Percentiles rank a stretch among this genome's conserved stretches.
These are phyloP conservation scores for Fallopia convolvulus DNA, from an alignment of 148 eudicot species.

Conservation along the genomic window DNA sequence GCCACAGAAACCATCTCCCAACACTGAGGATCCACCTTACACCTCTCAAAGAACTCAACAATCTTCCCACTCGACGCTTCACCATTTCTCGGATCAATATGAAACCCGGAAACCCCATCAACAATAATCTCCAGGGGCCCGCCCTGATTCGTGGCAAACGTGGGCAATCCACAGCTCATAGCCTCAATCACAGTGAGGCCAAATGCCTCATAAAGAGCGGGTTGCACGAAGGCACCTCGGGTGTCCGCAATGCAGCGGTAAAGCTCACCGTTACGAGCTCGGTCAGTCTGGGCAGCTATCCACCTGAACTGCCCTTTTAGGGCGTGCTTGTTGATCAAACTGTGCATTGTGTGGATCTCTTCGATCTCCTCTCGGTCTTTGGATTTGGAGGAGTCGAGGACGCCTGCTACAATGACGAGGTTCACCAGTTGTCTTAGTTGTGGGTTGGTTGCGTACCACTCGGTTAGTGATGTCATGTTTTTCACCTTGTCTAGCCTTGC, in stretches of 20 bases:
- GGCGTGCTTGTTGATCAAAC: constrained; percentile 36
- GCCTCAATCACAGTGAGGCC: constrained; percentile 68
- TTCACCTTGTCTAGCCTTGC: constrained; percentile 68
- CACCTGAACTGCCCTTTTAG: constrained; percentile 64
- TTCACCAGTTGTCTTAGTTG: constrained; percentile 40
- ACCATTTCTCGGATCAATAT: constrained; percentile 43
- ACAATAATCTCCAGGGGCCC: constrained; percentile 65
- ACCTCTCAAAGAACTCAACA: constrained; percentile 52
- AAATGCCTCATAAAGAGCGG: constrained; percentile 64
- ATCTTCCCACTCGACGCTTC: constrained; percentile 48
- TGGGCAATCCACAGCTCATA: constrained; percentile 63
- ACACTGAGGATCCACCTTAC: constrained; percentile 33
- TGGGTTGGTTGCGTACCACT: constrained; percentile 52
- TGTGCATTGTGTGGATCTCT: constrained; percentile 53
- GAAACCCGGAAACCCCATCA: constrained; percentile 53
- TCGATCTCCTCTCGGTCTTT: constrained; percentile 62
- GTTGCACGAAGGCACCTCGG: constrained; percentile 64
- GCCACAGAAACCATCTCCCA: constrained; percentile 42
- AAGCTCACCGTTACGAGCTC: constrained; percentile 47
- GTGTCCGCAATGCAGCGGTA: constrained; percentile 56
- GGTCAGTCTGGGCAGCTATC: constrained; percentile 65
- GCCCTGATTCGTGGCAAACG: constrained; percentile 65
- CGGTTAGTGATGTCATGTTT: constrained; percentile 53
- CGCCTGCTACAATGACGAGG: constrained; percentile 54
- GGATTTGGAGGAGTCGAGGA: constrained; percentile 53